These are phyloP conservation scores for Mycena olivaceomarginata DNA, from an alignment of 768 basidiomycete species.

Conservation along the genomic window DNA sequence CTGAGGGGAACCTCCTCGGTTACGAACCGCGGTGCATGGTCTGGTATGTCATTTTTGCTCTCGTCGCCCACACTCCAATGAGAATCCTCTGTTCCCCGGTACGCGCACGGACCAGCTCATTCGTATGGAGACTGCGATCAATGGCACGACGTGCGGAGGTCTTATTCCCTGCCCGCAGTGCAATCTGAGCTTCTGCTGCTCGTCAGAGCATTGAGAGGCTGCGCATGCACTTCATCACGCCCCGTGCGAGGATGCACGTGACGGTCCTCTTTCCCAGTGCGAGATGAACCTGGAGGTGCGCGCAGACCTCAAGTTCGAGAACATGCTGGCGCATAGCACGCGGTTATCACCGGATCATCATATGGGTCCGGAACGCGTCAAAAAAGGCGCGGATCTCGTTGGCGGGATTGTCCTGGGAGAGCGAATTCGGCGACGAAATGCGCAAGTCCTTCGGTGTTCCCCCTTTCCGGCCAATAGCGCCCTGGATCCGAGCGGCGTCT, in stretches of 20 bases:
- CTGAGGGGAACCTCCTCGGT: conserved; percentile 43
- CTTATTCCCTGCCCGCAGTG: conserved; percentile 49
- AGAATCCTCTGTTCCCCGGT: not conserved
- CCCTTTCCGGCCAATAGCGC: no score
- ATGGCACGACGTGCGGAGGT: not conserved
- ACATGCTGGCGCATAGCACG: conserved; percentile 6
- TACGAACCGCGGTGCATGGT: conserved; percentile 51
- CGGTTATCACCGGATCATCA: conserved; percentile 37
- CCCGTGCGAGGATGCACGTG: conserved; percentile 45
- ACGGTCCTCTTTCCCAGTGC: conserved; percentile 47
- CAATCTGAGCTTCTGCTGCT: conserved; percentile 52
- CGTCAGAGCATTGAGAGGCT: conserved; percentile 47
- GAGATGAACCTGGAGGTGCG: conserved; percentile 48
- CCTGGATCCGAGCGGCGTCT: no score
- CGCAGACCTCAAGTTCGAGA: conserved; percentile 38
- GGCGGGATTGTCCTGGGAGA: no score
- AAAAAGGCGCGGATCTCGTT: no score
- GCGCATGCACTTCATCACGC: conserved; percentile 42
- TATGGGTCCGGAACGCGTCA: conserved; percentile 52
- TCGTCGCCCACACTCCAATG: not conserved
- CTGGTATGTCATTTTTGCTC: conserved; percentile 32
- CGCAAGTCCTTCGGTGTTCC: not conserved
- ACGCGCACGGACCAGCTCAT: conserved; percentile 51
- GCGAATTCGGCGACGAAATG: no score
- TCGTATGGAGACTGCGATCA: conserved; percentile 46